Percentiles rank a stretch among this genome's conserved stretches.
Conservation (phyloP, 2,329 filamentous ascomycete genomes). For the Cladophialophora exuberans region DNA sequence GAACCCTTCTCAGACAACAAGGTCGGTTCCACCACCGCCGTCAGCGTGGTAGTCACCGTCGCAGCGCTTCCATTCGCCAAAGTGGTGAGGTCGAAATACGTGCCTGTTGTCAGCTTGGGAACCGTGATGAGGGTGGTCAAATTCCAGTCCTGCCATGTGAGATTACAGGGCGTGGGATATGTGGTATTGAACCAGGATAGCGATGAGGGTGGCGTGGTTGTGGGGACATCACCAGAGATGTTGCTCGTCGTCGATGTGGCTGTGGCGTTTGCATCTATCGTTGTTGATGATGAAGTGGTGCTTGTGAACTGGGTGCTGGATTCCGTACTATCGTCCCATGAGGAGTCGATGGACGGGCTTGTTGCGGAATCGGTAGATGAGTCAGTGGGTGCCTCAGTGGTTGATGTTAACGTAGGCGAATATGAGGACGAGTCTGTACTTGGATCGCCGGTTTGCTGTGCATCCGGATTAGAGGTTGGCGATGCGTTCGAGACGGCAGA, state of each 20-base stretch:
- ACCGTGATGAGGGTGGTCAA: background rate
- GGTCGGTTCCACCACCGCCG: background rate
- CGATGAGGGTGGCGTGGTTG: slow-evolving; percentile 4
- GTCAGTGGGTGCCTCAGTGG: too few relatives aligned
- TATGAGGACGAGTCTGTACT: too few relatives aligned
- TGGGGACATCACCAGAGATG: background rate
- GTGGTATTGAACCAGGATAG: slow-evolving; percentile 20
- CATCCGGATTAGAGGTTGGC: background rate
- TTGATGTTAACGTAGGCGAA: background rate
- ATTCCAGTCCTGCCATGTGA: slow-evolving; percentile 23
- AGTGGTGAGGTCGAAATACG: slow-evolving; percentile 4
- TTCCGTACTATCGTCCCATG: too few relatives aligned
- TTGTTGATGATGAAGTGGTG: background rate
- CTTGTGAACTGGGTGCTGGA: background rate
- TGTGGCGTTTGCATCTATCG: background rate
- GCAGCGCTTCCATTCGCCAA: background rate
- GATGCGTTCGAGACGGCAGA: background rate
- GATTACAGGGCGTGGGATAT: slow-evolving; percentile 1
- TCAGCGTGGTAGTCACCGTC: slow-evolving; percentile 4
- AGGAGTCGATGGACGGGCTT: too few relatives aligned
- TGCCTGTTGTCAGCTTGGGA: background rate
- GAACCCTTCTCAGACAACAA: background rate
- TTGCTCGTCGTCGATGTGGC: background rate
- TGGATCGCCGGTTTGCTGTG: background rate
- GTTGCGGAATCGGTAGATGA: too few relatives aligned